phyloP scores from a whole-genome alignment of 805 yeast species.

The Monosporozyma aerobia region DNA sequence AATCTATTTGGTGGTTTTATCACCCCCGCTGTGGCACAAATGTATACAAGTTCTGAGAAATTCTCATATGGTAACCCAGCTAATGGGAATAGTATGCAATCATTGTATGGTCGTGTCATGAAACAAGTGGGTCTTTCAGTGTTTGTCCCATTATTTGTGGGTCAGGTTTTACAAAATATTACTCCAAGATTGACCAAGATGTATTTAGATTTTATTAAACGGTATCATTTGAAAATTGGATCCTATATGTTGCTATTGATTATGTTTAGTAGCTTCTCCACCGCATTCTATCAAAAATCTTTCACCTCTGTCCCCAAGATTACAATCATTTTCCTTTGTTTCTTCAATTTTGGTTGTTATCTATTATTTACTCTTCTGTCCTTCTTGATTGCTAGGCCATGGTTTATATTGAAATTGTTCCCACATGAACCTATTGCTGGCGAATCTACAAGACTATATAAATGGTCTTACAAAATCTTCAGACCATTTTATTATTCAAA shows the following conservation, averaged over 20 bases:
- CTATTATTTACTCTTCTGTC: constrained; percentile 64
- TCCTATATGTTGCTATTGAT: constrained; percentile 69
- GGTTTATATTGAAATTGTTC: constrained; percentile 37
- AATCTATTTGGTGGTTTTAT: constrained; percentile 79
- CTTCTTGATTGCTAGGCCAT: constrained; percentile 52
- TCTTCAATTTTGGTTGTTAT: constrained; percentile 75
- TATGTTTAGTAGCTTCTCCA: constrained; percentile 73
- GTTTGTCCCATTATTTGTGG: constrained; percentile 80
- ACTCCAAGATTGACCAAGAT: constrained; percentile 40
- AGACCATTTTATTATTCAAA: constrained; percentile 64
- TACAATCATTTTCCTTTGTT: constrained; percentile 66
- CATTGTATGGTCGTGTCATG: constrained; percentile 68
- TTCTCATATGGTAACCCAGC: constrained; percentile 83
- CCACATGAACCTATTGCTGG: constrained; percentile 39
- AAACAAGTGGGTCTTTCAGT: constrained; percentile 79
- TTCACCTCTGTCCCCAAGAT: constrained; percentile 61
- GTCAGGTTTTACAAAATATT: constrained; percentile 69
- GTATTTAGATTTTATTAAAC: constrained; percentile 17
- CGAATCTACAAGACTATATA: constrained; percentile 37
- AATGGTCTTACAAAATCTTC: constrained; percentile 29
- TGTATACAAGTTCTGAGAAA: constrained; percentile 44
- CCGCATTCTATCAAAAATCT: constrained; percentile 78
- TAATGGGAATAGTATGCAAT: constrained; percentile 38
- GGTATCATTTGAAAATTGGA: constrained; percentile 48
- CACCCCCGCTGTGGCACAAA: constrained; percentile 75